Conservation (phyloP, 805 yeast species). For the Starmerella asiatica region DNA sequence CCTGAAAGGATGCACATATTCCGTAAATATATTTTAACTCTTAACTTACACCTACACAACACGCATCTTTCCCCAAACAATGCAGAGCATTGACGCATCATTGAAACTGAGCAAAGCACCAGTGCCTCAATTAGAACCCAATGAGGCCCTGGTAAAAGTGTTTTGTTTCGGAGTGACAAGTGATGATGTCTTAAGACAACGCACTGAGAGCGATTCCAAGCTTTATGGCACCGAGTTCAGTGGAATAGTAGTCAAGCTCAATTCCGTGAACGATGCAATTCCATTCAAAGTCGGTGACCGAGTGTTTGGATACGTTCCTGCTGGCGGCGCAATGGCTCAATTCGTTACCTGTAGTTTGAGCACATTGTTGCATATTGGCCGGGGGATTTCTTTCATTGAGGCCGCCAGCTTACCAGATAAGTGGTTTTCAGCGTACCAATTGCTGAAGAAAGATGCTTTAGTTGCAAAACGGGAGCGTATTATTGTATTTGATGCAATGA, state of each 20-base stretch:
- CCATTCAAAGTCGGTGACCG: conserved; percentile 25
- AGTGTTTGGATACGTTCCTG: conserved; percentile 27
- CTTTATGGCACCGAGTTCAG: conserved; percentile 30
- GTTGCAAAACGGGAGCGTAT: conserved; percentile 24
- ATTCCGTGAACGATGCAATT: neutral
- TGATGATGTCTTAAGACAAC: conserved; percentile 22
- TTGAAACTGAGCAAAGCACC: conserved; percentile 19
- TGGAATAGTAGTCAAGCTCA: conserved; percentile 23
- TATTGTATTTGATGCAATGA: conserved; percentile 28
- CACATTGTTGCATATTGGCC: conserved; percentile 22
- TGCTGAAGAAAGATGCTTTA: conserved; percentile 23
- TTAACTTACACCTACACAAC: too few species aligned
- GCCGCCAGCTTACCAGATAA: conserved; percentile 28
- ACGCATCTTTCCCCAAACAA: too few species aligned
- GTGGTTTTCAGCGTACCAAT: conserved; percentile 30
- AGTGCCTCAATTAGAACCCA: conserved; percentile 15
- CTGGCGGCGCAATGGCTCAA: conserved; percentile 31
- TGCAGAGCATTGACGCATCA: conserved; percentile 22
- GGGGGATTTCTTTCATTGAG: conserved; percentile 16
- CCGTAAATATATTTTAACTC: too few species aligned
- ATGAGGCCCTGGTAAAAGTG: conserved; percentile 26
- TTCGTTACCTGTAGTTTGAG: conserved; percentile 23
- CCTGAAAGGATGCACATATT: too few species aligned
- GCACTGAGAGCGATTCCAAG: neutral
- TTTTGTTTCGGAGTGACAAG: conserved; percentile 27